Percentiles rank a stretch among this genome's conserved stretches.
Evolutionary conservation across 1,284 basidiomycete genomes (phyloP).

Genomic region (Phellinidium pouzarii): DNA sequence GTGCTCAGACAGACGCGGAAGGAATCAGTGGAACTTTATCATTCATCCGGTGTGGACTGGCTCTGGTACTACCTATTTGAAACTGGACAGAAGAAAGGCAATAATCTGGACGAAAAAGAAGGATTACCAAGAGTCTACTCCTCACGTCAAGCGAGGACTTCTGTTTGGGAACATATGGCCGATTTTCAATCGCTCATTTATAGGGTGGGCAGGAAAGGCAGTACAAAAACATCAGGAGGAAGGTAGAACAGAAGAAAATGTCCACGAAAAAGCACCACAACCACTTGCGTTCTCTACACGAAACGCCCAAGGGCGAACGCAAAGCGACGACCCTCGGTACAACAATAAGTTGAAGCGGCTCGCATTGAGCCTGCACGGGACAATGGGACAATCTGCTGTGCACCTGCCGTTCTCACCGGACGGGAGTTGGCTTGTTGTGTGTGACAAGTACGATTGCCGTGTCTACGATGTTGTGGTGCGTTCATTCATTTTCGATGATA

Average conservation of each 20-base stretch:
- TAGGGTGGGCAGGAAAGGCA: too few species aligned
- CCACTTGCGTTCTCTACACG: too few species aligned
- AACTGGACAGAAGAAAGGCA: conserved; percentile 5
- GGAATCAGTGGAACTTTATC: conserved; percentile 3
- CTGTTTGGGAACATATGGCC: too few species aligned
- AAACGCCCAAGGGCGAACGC: background rate
- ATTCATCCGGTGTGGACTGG: background rate
- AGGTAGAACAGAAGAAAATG: too few species aligned
- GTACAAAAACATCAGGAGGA: too few species aligned
- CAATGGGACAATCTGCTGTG: background rate
- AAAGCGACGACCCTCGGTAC: background rate
- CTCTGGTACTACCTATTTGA: too few species aligned
- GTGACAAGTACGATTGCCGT: conserved; percentile 11
- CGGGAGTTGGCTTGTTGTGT: conserved; percentile 14
- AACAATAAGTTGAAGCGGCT: background rate
- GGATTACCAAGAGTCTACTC: too few species aligned
- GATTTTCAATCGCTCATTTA: too few species aligned
- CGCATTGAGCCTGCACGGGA: background rate
- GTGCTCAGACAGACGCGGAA: conserved; percentile 2
- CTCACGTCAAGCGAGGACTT: too few species aligned
- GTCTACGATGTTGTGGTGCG: conserved; percentile 13
- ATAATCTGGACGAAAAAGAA: too few species aligned
- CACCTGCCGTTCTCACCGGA: conserved; percentile 15
- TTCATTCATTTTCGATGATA: background rate
- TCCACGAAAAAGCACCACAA: too few species aligned